phyloP scores from a whole-genome alignment of 1,284 basidiomycete genomes.

The Cryptococcus sp. region DNA sequence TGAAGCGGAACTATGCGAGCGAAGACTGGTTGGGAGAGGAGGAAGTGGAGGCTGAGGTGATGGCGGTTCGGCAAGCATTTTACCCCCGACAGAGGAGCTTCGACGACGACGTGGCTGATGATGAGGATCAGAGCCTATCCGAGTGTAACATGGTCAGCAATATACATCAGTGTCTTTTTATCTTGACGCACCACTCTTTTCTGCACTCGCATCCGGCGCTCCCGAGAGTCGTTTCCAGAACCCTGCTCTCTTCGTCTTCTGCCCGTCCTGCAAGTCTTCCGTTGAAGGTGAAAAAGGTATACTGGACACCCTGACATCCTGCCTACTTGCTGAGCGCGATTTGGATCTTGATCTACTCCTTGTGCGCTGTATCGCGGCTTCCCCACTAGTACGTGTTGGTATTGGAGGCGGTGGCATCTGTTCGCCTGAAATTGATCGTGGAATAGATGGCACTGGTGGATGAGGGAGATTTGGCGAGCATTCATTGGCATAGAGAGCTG shows the following conservation, averaged over 20 bases:
- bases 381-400: constrained; percentile 4
- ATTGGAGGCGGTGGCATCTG: constrained; percentile 39
- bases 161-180: background rate
- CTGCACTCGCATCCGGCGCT: constrained; percentile 3
- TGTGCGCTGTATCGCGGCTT: constrained; percentile 5
- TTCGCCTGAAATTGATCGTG: constrained; percentile 27
- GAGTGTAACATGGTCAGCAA: too few relatives aligned
- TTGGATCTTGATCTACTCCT: constrained; percentile 16
- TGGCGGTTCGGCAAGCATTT: background rate
- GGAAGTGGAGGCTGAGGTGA: constrained; percentile 33
- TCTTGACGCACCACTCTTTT: background rate
- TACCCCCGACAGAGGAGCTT: constrained; percentile 27
- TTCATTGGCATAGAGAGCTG: constrained; percentile 5
- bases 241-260: constrained; percentile 20
- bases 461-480: constrained; percentile 16
- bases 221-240: constrained; percentile 44
- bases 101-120: constrained; percentile 23
- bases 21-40: constrained; percentile 35
- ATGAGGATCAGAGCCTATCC: background rate
- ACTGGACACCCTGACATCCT: constrained; percentile 17
- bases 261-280: constrained; percentile 18
- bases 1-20: constrained; percentile 30
- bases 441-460: constrained; percentile 7
- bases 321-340: background rate
- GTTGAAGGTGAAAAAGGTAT: constrained; percentile 32